Evolutionary conservation across 2,329 filamentous ascomycete genomes (phyloP), one percentile per base, ranked within the genome.

Genomic region (Fusarium neocosmosporiellum): DNA sequence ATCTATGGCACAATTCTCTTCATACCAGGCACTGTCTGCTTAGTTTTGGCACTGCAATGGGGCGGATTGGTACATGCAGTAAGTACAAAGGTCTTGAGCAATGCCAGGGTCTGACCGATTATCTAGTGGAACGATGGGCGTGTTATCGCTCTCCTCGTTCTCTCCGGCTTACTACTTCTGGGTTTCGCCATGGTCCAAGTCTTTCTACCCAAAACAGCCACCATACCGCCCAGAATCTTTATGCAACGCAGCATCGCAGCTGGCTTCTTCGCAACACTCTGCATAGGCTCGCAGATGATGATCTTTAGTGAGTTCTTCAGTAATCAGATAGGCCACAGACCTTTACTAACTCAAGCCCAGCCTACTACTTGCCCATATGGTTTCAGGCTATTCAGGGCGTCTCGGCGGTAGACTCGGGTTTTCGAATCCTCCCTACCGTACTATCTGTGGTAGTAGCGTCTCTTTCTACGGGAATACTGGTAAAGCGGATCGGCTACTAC

Each of bases 1-100:
- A 84, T 87, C 0, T 75, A 88, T 7, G 89, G 89, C 22, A 89
- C 87, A 18, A 65, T 86, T 4, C 83, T 88, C 71, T 86, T 91
- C 67, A 78, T 91, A 5, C 88, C 89, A 0, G 84, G 84, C 6
- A 81, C 82, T 9, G 76, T 86, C 41, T 87, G 83, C 65, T 77
- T 87, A 4, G 66, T 87, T 1, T 74, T 88, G 13, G 86, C 86
- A 9, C 77, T 88, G 20, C 84, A 87, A 61, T 88, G 85, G 85
- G 83, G 83, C 43, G 84, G 83, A 9, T 75, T 75, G 20, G 79
- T 78, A 34, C 81, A 84, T 61, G 29, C 60, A 13, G 78, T 78
- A 55, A 70, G 77, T 72, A 18, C 14, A 24, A 55, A 31, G 22
- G 18, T 33, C 18, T 13, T 11, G 16, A 11, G 1, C 13, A 16